Evolutionary conservation across 2,329 filamentous ascomycete genomes (phyloP).

Genomic region (Penicillium brasilianum): DNA sequence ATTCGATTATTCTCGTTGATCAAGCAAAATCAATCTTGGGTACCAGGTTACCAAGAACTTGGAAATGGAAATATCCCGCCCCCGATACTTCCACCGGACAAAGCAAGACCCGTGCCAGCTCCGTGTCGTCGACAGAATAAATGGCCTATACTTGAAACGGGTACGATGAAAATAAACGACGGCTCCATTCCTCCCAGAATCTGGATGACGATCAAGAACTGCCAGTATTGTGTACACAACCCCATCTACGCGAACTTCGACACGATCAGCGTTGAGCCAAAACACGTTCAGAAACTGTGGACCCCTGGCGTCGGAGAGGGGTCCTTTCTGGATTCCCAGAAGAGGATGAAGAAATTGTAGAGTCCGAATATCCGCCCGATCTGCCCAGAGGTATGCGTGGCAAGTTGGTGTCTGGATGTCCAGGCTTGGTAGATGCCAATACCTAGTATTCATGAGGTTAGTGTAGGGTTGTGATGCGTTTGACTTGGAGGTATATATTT

Average conservation of each 20-base stretch:
- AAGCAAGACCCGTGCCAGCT: conserved; percentile 23
- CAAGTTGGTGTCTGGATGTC: conserved; percentile 45
- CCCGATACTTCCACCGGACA: conserved; percentile 25
- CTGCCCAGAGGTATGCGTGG: conserved; percentile 33
- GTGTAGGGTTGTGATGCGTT: conserved; percentile 24
- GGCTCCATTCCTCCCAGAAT: conserved; percentile 23
- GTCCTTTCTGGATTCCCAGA: conserved; percentile 38
- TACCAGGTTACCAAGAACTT: conserved; percentile 21
- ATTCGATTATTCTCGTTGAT: conserved; percentile 22
- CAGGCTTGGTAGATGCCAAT: conserved; percentile 48
- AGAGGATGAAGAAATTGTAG: conserved; percentile 48
- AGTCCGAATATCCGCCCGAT: conserved; percentile 49
- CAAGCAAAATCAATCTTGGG: conserved; percentile 25
- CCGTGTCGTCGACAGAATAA: conserved; percentile 25
- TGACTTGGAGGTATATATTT: neutral
- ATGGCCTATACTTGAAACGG: conserved; percentile 24
- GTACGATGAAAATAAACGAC: conserved; percentile 27
- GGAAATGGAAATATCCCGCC: conserved; percentile 30
- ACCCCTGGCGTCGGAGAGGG: conserved; percentile 40
- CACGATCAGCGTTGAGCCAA: conserved; percentile 32
- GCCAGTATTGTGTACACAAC: conserved; percentile 26
- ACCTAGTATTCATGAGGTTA: conserved; percentile 43
- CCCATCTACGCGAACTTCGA: conserved; percentile 37
- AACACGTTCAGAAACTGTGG: conserved; percentile 30
- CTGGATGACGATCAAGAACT: conserved; percentile 24